Evolutionary conservation across 1,284 basidiomycete species (phyloP).

Genomic region (Trichosporon asahii): DNA sequence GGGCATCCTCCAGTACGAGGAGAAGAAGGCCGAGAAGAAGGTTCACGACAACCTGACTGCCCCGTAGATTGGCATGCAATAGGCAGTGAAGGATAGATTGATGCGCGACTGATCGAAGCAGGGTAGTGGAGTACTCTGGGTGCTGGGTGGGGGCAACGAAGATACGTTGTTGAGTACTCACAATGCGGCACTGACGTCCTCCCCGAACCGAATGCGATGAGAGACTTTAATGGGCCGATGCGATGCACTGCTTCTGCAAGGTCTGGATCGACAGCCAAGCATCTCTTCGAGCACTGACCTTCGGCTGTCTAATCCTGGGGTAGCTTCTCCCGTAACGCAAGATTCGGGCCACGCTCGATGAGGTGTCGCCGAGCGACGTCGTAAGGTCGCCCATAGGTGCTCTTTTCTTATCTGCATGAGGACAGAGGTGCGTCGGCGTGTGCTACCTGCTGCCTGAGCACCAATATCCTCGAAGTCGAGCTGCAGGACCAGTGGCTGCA

Average conservation of each 20-base stretch:
- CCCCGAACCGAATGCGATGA: neutral
- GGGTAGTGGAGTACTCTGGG: no score
- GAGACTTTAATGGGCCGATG: neutral
- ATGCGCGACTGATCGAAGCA: neutral
- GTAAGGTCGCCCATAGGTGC: no score
- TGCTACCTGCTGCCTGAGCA: no score
- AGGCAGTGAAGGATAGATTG: neutral
- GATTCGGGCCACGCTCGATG: no score
- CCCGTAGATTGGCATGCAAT: neutral
- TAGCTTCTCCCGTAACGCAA: neutral
- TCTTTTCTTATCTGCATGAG: no score
- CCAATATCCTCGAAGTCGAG: no score
- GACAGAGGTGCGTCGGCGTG: no score
- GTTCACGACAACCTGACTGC: neutral
- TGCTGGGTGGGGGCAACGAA: no score
- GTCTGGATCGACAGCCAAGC: neutral
- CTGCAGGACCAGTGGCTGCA: no score
- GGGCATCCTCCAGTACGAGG: neutral
- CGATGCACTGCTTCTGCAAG: neutral
- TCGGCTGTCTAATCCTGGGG: neutral
- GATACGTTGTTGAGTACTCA: neutral
- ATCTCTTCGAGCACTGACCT: neutral
- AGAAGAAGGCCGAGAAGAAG: neutral
- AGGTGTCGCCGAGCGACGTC: no score
- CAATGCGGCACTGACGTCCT: neutral